Evolutionary conservation across 225 moss, liverwort and hornwort genomes (phyloP).

Genomic region (Polytrichum commune): DNA sequence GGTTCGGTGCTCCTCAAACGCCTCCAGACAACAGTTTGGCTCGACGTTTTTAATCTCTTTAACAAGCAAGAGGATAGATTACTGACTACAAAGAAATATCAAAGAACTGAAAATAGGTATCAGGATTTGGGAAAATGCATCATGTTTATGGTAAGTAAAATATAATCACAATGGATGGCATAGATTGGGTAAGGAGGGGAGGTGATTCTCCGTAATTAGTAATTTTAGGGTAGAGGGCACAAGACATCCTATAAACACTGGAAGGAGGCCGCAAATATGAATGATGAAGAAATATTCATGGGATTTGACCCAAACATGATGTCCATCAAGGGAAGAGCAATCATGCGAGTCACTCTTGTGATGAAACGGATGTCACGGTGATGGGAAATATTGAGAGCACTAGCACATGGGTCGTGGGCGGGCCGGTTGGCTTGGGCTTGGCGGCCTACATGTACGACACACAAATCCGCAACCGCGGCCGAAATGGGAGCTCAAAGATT

Average conservation of each 20-base stretch:
- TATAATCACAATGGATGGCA: no score
- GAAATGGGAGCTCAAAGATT: conserved; percentile 26
- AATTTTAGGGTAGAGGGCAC: background rate
- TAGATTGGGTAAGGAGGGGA: background rate
- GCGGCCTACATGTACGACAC: conserved; percentile 66
- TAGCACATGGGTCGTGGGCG: conserved; percentile 58
- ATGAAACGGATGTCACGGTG: conserved; percentile 1
- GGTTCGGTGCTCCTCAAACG: no score
- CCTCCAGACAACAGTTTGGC: no score
- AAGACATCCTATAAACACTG: conserved; percentile 7
- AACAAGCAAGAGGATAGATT: no score
- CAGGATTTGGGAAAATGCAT: no score
- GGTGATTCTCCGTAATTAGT: background rate
- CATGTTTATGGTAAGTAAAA: no score
- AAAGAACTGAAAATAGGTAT: no score
- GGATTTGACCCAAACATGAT: background rate
- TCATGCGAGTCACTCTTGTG: conserved; percentile 3
- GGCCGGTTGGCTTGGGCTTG: conserved; percentile 52
- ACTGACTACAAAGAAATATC: no score
- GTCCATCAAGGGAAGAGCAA: conserved; percentile 10
- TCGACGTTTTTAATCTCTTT: no score
- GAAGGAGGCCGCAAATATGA: background rate
- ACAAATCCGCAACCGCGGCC: conserved; percentile 45
- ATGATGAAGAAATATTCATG: background rate
- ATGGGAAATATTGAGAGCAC: conserved; percentile 69